These are phyloP conservation scores for Dothideomycetidae sp. DNA, from an alignment of 2,329 filamentous ascomycete species.

Conservation along the genomic window DNA sequence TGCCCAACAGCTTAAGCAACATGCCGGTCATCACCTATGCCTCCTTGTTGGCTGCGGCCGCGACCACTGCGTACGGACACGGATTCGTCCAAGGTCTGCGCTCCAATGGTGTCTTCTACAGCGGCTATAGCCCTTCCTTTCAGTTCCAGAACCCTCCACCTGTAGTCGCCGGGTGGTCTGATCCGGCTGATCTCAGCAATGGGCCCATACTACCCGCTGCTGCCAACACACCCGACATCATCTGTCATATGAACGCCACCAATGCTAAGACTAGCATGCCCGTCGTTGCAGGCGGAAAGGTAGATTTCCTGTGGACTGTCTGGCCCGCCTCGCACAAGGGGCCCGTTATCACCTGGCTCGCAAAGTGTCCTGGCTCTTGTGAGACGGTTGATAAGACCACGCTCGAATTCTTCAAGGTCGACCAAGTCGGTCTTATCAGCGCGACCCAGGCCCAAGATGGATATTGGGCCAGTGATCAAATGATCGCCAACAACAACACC, in stretches of 20 bases:
- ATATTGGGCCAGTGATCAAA: slow-evolving; percentile 41
- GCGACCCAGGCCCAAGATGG: slow-evolving; percentile 24
- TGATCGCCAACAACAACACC: slow-evolving; percentile 32
- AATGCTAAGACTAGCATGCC: slow-evolving; percentile 37
- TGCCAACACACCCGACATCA: slow-evolving; percentile 16
- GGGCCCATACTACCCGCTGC: slow-evolving; percentile 19
- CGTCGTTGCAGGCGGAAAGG: slow-evolving; percentile 43
- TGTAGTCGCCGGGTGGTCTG: slow-evolving; percentile 41
- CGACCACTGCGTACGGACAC: slow-evolving; percentile 31
- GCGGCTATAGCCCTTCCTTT: slow-evolving; percentile 28
- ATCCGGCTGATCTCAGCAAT: slow-evolving; percentile 27
- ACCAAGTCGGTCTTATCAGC: slow-evolving; percentile 38
- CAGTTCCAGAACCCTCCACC: slow-evolving; percentile 24
- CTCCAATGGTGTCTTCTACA: slow-evolving; percentile 34
- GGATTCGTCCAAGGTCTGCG: slow-evolving; percentile 32
- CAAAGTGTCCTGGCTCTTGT: slow-evolving; percentile 40
- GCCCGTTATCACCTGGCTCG: slow-evolving; percentile 52
- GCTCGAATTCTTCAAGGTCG: slow-evolving; percentile 51
- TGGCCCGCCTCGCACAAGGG: slow-evolving; percentile 53
- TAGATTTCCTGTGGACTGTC: slow-evolving; percentile 47
- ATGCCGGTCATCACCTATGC: slow-evolving; percentile 19
- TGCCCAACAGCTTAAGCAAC: no score
- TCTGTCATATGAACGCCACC: slow-evolving; percentile 39
- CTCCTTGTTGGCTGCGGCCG: slow-evolving; percentile 19
- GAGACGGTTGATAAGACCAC: slow-evolving; percentile 37